Evolutionary conservation across 164 flowering plant species (phyloP), one percentile per base, ranked within the genome.

Genomic region (Malania oleifera): DNA sequence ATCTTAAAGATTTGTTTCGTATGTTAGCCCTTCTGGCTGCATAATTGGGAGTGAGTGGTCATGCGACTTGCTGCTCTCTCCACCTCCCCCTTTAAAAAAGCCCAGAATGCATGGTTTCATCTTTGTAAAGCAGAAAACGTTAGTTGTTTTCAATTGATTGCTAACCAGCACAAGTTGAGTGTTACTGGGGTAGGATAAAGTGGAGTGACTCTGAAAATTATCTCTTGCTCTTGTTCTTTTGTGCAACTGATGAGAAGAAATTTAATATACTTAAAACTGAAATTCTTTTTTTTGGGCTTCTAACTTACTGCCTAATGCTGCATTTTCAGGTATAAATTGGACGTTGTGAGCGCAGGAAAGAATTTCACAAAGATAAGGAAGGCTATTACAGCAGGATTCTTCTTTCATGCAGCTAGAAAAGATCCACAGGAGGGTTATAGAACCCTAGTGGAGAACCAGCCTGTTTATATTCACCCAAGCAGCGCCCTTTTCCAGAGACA

Each of bases 341-440:
- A 87, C 61, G 91, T 90, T 27, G 68, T 87, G 27, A 78, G 81
- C 60, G 85, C 85, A 65, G 97, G 93, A 7, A 90, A 80, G 62
- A 79, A 87, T 60, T 85, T 82, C 53, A 80, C 80, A 8, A 85
- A 86, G 75, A 87, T 87, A 25, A 61, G 93, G 68, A 86, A 90
- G 73, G 96, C 96, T 18, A 90, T 87, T 38, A 67, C 87, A 0
- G 93, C 93, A 5, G 95, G 96, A 17, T 87, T 86, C 78, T 87
- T 90, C 65, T 85, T 85, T 78, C 92, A 87, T 72, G 87, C 80
- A 0, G 82, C 89, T 3, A 75, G 91, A 62, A 90, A 87, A 74
- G 95, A 90, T 48, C 91, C 96, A 8, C 96, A 86, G 52, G 95
- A 85, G 58, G 91, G 91, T 51, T 90, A 90, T 40, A 73, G 89